A percentile compares a stretch with the other conserved stretches of the same genome.
Conservation (phyloP, 257 asterid genomes). For the Solanum acaule region DNA sequence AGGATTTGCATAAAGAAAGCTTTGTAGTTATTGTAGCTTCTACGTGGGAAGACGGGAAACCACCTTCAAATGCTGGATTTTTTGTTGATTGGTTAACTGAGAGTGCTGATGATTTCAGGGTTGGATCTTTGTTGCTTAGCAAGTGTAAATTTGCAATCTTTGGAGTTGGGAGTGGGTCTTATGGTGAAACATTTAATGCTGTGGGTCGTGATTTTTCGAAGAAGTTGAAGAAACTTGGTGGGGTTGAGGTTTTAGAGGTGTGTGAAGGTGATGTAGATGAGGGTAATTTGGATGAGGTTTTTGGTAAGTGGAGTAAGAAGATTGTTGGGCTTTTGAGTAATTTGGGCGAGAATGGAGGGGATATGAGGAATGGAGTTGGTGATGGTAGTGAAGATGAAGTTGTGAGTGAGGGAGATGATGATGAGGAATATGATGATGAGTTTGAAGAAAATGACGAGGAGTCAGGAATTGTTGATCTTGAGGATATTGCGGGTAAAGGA, state of each 20-base stretch:
- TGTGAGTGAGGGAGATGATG: too few relatives aligned
- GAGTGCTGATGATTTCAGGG: conserved; percentile 92
- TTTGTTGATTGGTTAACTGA: conserved; percentile 78
- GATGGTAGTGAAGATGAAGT: too few relatives aligned
- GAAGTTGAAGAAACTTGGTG: conserved; percentile 69
- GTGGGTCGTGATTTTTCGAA: conserved; percentile 49
- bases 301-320: too few relatives aligned
- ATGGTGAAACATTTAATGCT: conserved; percentile 57
- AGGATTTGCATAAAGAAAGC: conserved; percentile 63
- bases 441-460: too few relatives aligned
- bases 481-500: too few relatives aligned
- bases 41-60: conserved; percentile 84
- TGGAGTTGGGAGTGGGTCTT: conserved; percentile 83
- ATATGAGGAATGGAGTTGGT: too few relatives aligned
- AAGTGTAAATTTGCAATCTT: conserved; percentile 63
- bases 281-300: conserved; percentile 41
- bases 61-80: conserved; percentile 68
- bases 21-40: conserved; percentile 62
- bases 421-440: too few relatives aligned
- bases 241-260: conserved; percentile 48
- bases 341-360: too few relatives aligned
- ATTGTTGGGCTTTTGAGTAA: too few relatives aligned
- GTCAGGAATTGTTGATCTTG: too few relatives aligned
- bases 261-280: conserved; percentile 81
- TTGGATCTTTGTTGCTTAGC: conserved; percentile 63